These are phyloP conservation scores for Penicillium cinerascens DNA, from an alignment of 495 filamentous ascomycete genomes.

Conservation along the genomic window DNA sequence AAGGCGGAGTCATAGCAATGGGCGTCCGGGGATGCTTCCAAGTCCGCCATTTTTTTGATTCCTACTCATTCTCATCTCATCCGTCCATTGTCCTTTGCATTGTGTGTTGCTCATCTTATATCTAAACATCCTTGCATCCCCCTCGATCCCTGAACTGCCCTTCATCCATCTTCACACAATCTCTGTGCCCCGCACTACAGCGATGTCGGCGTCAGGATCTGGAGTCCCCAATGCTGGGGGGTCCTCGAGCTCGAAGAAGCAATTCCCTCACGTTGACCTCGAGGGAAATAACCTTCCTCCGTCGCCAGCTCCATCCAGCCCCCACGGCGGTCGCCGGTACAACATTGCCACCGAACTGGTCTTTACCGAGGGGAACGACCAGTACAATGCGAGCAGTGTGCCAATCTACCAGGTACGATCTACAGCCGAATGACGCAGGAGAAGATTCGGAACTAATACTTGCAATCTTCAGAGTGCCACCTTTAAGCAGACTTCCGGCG, in stretches of 20 bases:
- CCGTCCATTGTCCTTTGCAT: conserved; percentile 2
- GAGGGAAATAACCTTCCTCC: conserved; percentile 90
- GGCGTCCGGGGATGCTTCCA: conserved; percentile 12
- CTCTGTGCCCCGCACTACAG: conserved; percentile 33
- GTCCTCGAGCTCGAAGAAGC: conserved; percentile 55
- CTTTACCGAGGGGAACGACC: conserved; percentile 90
- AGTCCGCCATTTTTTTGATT: conserved; percentile 6
- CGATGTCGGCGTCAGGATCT: conserved; percentile 48
- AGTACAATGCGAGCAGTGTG: conserved; percentile 91
- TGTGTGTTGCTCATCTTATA: neutral
- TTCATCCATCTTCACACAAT: neutral
- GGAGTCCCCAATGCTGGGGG: conserved; percentile 24
- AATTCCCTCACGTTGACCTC: conserved; percentile 70
- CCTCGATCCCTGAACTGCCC: neutral
- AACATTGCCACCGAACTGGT: conserved; percentile 94
- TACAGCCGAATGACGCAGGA: neutral
- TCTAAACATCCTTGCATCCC: neutral
- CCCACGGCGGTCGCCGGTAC: conserved; percentile 77
- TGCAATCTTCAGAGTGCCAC: conserved; percentile 69
- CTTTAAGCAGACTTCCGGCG: conserved; percentile 87
- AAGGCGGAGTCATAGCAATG: conserved; percentile 18
- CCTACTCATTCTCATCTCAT: conserved; percentile 1
- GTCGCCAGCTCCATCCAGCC: conserved; percentile 90
- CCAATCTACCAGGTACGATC: conserved; percentile 82
- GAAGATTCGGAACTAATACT: conserved; percentile 8